Percentiles rank a stretch among this genome's conserved stretches.
phyloP scores from a whole-genome alignment of 78 protist genomes.

The Creolimax fragrantissima region DNA sequence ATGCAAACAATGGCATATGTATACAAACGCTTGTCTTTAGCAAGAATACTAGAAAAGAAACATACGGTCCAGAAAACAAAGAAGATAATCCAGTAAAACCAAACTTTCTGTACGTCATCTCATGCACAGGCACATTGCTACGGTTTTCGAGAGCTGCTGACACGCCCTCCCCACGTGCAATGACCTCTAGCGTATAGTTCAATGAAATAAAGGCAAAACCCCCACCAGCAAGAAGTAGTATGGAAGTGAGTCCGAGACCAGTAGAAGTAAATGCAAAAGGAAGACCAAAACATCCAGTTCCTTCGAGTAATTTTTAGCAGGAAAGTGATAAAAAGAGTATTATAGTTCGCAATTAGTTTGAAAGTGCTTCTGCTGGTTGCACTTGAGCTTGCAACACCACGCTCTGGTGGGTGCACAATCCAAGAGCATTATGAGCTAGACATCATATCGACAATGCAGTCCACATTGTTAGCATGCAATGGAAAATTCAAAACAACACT shows the following conservation, averaged over 20 bases:
- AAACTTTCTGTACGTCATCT: neutral
- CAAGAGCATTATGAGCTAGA: neutral
- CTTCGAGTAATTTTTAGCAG: neutral
- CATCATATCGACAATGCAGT: neutral
- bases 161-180: neutral
- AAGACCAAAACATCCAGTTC: constrained; percentile 8
- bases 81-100: neutral
- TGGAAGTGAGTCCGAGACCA: neutral
- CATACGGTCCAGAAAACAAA: neutral
- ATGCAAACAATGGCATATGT: no score
- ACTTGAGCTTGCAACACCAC: neutral
- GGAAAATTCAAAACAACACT: neutral
- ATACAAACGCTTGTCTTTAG: no score
- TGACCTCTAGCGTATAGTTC: neutral
- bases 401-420: neutral
- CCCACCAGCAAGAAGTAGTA: neutral
- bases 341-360: neutral
- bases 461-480: neutral
- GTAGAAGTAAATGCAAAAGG: constrained; percentile 1
- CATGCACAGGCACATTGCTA: neutral
- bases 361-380: neutral
- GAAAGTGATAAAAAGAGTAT: neutral
- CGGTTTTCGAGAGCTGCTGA: neutral
- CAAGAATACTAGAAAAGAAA: no score
- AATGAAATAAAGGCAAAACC: neutral